These are phyloP conservation scores for Calcarisporium arbuscula DNA, from an alignment of 2,329 filamentous ascomycete species.

Conservation along the genomic window DNA sequence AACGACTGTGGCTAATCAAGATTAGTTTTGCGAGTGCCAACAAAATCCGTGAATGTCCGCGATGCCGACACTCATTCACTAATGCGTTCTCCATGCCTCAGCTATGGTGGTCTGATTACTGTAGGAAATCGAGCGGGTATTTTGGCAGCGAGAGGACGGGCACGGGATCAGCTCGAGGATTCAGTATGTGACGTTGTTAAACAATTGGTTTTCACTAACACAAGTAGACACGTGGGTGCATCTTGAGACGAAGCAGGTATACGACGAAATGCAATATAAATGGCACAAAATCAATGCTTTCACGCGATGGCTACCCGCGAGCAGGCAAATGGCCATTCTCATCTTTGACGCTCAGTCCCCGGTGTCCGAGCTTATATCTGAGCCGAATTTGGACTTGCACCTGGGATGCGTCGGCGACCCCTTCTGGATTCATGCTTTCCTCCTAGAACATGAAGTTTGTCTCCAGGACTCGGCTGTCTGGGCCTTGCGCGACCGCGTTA, in stretches of 20 bases:
- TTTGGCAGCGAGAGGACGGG: slow-evolving; percentile 26
- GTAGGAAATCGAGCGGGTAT: slow-evolving; percentile 30
- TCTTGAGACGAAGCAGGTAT: slow-evolving; percentile 23
- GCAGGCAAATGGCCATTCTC: slow-evolving; percentile 20
- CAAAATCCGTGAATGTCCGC: slow-evolving; percentile 18
- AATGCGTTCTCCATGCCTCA: slow-evolving; percentile 21
- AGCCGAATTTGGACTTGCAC: slow-evolving; percentile 3
- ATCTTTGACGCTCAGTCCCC: slow-evolving; percentile 21
- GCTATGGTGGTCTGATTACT: slow-evolving; percentile 29
- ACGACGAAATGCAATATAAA: slow-evolving; percentile 14
- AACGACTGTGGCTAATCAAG: too few relatives aligned
- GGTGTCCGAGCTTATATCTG: slow-evolving; percentile 5
- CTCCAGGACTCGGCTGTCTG: slow-evolving; percentile 32
- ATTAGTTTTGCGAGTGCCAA: slow-evolving; percentile 27
- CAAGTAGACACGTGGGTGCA: slow-evolving; percentile 24
- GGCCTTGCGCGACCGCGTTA: slow-evolving; percentile 28
- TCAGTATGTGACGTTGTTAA: slow-evolving; percentile 9
- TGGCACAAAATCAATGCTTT: slow-evolving; percentile 31
- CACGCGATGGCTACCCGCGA: slow-evolving; percentile 16
- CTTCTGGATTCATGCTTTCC: slow-evolving; percentile 28
- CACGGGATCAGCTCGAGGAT: too few relatives aligned
- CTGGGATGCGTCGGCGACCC: slow-evolving; percentile 17
- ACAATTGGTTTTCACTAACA: background rate
- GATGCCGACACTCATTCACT: slow-evolving; percentile 19
- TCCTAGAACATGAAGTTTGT: slow-evolving; percentile 23